These are phyloP conservation scores for Plenodomus biglobosus DNA, from an alignment of 2,329 filamentous ascomycete species.

Conservation along the genomic window DNA sequence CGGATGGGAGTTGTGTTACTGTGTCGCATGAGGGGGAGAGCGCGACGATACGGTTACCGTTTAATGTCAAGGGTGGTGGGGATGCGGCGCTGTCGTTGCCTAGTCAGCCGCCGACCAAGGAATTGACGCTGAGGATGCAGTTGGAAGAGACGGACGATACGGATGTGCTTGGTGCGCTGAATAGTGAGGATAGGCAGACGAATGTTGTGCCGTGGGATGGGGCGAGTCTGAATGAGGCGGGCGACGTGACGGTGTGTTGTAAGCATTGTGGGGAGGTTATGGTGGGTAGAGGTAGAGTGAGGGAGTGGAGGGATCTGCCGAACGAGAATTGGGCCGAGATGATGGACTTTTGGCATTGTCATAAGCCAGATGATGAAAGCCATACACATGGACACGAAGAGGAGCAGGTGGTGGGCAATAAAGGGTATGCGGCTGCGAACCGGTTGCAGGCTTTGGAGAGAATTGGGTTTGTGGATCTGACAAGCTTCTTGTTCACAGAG, in stretches of 20 bases:
- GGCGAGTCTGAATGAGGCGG: conserved; percentile 28
- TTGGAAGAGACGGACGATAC: conserved; percentile 49
- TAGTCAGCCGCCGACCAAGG: conserved; percentile 47
- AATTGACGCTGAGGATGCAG: conserved; percentile 58
- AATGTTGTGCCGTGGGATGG: conserved; percentile 51
- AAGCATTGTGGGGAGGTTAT: conserved; percentile 28
- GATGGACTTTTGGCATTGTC: conserved; percentile 99
- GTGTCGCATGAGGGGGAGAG: conserved; percentile 51
- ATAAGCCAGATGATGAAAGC: conserved; percentile 73
- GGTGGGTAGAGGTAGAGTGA: conserved; percentile 24
- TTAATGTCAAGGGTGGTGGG: conserved; percentile 47
- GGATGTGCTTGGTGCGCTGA: conserved; percentile 30
- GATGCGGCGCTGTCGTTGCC: conserved; percentile 55
- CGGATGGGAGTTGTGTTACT: conserved; percentile 48
- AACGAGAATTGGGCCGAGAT: conserved; percentile 99
- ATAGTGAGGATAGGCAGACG: conserved; percentile 35
- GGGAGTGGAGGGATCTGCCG: conserved; percentile 85
- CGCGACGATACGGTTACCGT: conserved; percentile 51
- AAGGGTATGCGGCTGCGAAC: conserved; percentile 83
- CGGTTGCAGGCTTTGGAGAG: conserved; percentile 66
- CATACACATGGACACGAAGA: conserved; percentile 56
- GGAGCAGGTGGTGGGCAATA: conserved; percentile 25
- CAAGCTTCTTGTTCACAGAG: conserved; percentile 70
- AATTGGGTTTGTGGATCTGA: conserved; percentile 78
- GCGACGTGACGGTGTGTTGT: conserved; percentile 27